Evolutionary conservation across 2,329 filamentous ascomycete species (phyloP), one percentile per base, ranked within the genome.

Genomic region (Arthroderma uncinatum): DNA sequence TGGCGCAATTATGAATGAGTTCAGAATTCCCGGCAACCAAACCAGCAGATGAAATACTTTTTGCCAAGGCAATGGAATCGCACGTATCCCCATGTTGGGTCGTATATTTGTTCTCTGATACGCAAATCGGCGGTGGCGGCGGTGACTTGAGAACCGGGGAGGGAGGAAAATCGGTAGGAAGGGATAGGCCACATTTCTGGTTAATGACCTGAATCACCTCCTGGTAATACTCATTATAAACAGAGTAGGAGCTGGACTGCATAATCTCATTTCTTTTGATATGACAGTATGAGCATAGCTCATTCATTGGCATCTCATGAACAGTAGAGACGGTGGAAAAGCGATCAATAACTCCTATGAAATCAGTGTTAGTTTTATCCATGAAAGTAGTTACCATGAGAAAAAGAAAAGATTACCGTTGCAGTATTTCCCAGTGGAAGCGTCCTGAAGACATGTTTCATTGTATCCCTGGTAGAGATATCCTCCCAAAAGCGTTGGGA

Each of bases 221-320:
- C 37, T 48, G 61, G 16, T 42, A 54, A 61, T 48, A 21, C 5
- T 58, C 28, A n/a, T 65, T 55, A 47, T 67, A 66, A 48, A 60
- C 10, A 0, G 63, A 62, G 57, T 68, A 66, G 5, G 52, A 25
- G 9, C 54, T 60, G 7, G 57, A 42, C 54, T 68, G 64, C 65
- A 66, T 67, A 56, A 67, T 60, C 10, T 55, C 37, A 2, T 64
- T 58, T 14, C 56, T 59, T 2, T 55, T 47, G 1, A 42, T 33
- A 54, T 63, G 63, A 57, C 66, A 68, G 42, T 47, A 40, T 3
- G 56, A 61, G 53, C 66, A 68, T 9, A 68, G 53, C 52, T 68
- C 63, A 3, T 42, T 39, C 0, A 53, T 6, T 1, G 63, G 63
- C 62, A 66, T 65, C 0, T 64, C 48, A 1, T 57, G n/a, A n/a